Conservation (phyloP, 2,329 filamentous ascomycete genomes). For the Gliomastix tumulicola region DNA sequence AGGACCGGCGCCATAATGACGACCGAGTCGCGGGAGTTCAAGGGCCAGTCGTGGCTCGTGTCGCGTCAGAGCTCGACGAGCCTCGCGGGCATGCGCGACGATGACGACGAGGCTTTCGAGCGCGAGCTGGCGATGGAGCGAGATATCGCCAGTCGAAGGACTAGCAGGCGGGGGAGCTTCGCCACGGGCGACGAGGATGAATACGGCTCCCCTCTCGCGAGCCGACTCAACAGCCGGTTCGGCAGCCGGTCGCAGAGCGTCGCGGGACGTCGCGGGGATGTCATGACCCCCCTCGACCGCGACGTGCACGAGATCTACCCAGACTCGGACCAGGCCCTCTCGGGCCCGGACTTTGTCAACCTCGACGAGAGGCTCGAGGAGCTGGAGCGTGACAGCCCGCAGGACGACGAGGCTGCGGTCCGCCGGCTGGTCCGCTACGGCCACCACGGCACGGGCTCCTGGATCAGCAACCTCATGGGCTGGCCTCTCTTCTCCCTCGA, state of each 20-base stretch:
- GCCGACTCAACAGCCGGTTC: conserved; percentile 40
- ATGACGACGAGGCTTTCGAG: conserved; percentile 45
- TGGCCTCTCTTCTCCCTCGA: conserved; percentile 58
- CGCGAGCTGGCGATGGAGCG: conserved; percentile 43
- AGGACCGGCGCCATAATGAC: conserved; percentile 56
- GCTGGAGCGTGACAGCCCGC: conserved; percentile 39
- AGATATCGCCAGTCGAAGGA: conserved; percentile 37
- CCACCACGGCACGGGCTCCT: conserved; percentile 44
- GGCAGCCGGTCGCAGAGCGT: conserved; percentile 28
- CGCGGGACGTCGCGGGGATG: conserved; percentile 24
- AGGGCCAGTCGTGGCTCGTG: conserved; percentile 64
- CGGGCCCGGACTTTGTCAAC: conserved; percentile 57
- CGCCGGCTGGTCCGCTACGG: conserved; percentile 48
- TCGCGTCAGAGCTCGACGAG: conserved; percentile 59
- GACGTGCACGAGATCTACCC: conserved; percentile 6
- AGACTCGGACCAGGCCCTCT: conserved; percentile 23
- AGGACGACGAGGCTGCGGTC: conserved; percentile 53
- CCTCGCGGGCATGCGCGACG: conserved; percentile 42
- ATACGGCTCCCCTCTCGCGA: conserved; percentile 38
- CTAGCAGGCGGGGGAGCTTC: conserved; percentile 39
- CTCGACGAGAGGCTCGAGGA: conserved; percentile 53
- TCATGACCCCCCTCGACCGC: conserved; percentile 36
- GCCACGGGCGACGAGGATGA: conserved; percentile 25
- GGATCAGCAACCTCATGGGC: conserved; percentile 51
- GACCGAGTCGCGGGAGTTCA: conserved; percentile 56